phyloP scores from a whole-genome alignment of 208 protist species.

The Trypanosomatidae sp. region DNA sequence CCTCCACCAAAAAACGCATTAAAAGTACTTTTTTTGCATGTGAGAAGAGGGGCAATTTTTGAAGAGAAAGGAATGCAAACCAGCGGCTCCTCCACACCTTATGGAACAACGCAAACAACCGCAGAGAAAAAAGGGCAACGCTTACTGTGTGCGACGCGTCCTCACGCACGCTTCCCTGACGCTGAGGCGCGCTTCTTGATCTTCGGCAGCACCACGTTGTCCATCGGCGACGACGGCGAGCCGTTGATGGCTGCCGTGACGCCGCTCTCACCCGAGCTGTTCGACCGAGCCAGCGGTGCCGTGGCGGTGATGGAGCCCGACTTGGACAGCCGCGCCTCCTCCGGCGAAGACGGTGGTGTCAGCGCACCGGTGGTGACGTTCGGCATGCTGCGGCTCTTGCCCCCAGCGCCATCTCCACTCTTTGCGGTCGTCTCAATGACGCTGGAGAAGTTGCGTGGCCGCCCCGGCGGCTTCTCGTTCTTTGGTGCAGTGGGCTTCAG shows the following conservation, averaged over 20 bases:
- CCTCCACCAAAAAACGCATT: no score
- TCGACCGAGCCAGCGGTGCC: background rate
- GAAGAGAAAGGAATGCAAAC: no score
- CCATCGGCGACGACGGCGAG: background rate
- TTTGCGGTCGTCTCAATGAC: constrained; percentile 12
- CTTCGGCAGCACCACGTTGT: constrained; percentile 37
- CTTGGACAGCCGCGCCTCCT: constrained; percentile 6
- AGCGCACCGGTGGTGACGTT: background rate
- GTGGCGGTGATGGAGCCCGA: background rate
- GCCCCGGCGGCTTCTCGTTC: constrained; percentile 40
- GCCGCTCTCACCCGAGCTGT: no score
- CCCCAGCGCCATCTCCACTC: background rate
- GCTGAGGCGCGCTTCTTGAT: constrained; percentile 34
- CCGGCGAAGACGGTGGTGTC: constrained; percentile 15
- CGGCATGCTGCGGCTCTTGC: constrained; percentile 15
- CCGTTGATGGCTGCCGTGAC: no score
- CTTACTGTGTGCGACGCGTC: no score
- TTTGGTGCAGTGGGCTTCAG: constrained; percentile 47
- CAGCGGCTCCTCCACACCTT: no score
- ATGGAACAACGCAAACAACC: no score
- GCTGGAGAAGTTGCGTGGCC: constrained; percentile 39
- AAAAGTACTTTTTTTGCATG: no score
- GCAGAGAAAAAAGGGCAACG: no score
- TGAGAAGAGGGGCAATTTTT: no score
- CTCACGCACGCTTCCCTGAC: constrained; percentile 14